A percentile compares a stretch with the other conserved stretches of the same genome.
phyloP scores from a whole-genome alignment of 257 asterid species.

The Nicotiana noctiflora region DNA sequence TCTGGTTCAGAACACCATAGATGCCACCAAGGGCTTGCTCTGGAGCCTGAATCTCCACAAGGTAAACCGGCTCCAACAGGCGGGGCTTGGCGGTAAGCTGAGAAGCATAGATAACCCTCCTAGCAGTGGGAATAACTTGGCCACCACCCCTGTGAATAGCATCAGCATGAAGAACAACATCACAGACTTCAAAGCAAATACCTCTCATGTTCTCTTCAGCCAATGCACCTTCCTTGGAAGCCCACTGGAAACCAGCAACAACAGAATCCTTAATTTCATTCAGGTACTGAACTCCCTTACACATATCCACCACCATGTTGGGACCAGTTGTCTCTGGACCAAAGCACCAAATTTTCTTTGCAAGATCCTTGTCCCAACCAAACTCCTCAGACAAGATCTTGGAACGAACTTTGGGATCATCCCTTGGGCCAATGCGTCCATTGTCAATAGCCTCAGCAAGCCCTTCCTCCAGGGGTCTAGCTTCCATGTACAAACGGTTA shows the following conservation, averaged over 20 bases:
- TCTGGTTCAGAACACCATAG: constrained; percentile 41
- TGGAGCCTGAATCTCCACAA: constrained; percentile 41
- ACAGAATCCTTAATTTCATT: constrained; percentile 47
- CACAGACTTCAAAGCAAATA: constrained; percentile 43
- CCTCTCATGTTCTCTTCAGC: constrained; percentile 43
- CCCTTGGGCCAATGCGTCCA: constrained; percentile 44
- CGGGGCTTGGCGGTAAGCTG: constrained; percentile 45
- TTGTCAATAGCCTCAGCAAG: constrained; percentile 41
- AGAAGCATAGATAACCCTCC: constrained; percentile 39
- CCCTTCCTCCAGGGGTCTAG: constrained; percentile 37
- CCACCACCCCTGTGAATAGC: constrained; percentile 50
- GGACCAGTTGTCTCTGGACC: constrained; percentile 47
- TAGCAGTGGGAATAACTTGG: constrained; percentile 41
- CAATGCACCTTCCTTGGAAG: constrained; percentile 42
- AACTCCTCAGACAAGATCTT: constrained; percentile 37
- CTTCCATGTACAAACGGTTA: constrained; percentile 39
- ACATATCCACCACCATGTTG: constrained; percentile 43
- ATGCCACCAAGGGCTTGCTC: constrained; percentile 40
- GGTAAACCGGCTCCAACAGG: constrained; percentile 34
- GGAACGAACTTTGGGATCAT: constrained; percentile 29
- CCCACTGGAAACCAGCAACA: constrained; percentile 50
- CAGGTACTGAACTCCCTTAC: constrained; percentile 42
- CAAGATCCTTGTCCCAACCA: constrained; percentile 49
- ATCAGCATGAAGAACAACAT: constrained; percentile 40
- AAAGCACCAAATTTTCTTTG: constrained; percentile 47